Evolutionary conservation across 2,329 filamentous ascomycete species (phyloP).

Genomic region (Colletotrichum sp.): DNA sequence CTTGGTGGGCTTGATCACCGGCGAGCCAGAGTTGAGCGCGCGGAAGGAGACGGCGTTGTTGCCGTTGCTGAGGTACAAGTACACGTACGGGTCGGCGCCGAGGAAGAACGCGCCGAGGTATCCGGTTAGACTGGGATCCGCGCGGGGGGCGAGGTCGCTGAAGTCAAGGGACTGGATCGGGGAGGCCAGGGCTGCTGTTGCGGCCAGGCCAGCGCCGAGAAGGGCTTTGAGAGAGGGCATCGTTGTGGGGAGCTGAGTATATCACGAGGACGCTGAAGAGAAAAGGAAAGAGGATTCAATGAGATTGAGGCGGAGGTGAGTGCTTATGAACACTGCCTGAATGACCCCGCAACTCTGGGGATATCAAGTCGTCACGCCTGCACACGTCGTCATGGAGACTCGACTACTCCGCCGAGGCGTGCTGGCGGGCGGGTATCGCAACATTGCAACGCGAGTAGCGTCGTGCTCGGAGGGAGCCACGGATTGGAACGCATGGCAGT

Average conservation of each 20-base stretch:
- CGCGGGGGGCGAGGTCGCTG: slow-evolving; percentile 30
- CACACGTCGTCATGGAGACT: neutral
- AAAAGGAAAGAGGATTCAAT: no score
- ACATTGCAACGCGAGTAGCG: neutral
- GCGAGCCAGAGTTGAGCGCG: slow-evolving; percentile 51
- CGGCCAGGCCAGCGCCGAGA: neutral
- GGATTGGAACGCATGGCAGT: neutral
- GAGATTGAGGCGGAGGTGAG: neutral
- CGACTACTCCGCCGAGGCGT: neutral
- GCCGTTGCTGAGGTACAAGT: slow-evolving; percentile 58
- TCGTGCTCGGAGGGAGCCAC: neutral
- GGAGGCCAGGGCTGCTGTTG: neutral
- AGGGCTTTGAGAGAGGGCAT: slow-evolving; percentile 6
- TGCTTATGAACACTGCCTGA: neutral
- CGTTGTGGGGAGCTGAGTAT: neutral
- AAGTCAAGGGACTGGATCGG: slow-evolving; percentile 26
- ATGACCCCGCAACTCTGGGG: neutral
- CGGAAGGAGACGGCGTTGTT: slow-evolving; percentile 54
- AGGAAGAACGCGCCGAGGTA: slow-evolving; percentile 62
- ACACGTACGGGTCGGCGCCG: slow-evolving; percentile 56
- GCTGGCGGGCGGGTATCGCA: neutral
- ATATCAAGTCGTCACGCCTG: neutral
- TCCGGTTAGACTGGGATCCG: slow-evolving; percentile 46
- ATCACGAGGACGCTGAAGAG: neutral
- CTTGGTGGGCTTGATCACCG: slow-evolving; percentile 52